These are phyloP conservation scores for Penicillium sp. DNA, from an alignment of 2,329 filamentous ascomycete genomes.

Conservation along the genomic window DNA sequence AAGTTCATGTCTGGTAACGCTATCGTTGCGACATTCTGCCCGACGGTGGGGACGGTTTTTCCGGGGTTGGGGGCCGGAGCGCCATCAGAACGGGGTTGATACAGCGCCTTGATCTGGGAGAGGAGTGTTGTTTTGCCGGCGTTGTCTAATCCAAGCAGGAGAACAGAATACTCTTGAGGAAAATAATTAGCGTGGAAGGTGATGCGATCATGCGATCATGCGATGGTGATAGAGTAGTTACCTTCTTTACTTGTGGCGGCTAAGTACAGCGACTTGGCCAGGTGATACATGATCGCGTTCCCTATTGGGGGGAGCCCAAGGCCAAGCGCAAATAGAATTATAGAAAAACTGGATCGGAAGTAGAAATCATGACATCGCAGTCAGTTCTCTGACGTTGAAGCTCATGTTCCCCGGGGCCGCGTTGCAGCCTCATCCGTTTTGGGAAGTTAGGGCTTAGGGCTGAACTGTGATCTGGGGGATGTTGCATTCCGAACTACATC, in stretches of 20 bases:
- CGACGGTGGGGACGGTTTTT: slow-evolving; percentile 91
- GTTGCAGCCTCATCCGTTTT: slow-evolving; percentile 17
- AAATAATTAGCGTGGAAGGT: neutral
- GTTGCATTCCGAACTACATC: neutral
- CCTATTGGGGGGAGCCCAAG: slow-evolving; percentile 13
- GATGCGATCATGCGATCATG: neutral
- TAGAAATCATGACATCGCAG: slow-evolving; percentile 19
- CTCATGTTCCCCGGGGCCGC: neutral
- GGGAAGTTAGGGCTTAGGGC: slow-evolving; percentile 26
- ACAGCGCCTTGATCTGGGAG: slow-evolving; percentile 87
- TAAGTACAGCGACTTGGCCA: slow-evolving; percentile 87
- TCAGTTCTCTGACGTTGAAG: slow-evolving; percentile 1
- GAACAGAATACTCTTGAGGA: slow-evolving; percentile 77
- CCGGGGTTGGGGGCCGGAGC: slow-evolving; percentile 50
- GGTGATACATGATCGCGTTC: slow-evolving; percentile 68
- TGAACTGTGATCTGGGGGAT: neutral
- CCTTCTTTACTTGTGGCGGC: slow-evolving; percentile 96
- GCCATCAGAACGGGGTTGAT: slow-evolving; percentile 42
- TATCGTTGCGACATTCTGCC: slow-evolving; percentile 91
- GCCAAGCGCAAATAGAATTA: slow-evolving; percentile 10
- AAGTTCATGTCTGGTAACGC: slow-evolving; percentile 88
- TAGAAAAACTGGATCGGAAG: neutral
- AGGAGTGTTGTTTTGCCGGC: slow-evolving; percentile 97
- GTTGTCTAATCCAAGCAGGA: slow-evolving; percentile 94
- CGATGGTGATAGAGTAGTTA: slow-evolving; percentile 27